Evolutionary conservation across 306 rosid species (phyloP), one percentile per base, ranked within the genome.

Genomic region (Trifolium pratense): DNA sequence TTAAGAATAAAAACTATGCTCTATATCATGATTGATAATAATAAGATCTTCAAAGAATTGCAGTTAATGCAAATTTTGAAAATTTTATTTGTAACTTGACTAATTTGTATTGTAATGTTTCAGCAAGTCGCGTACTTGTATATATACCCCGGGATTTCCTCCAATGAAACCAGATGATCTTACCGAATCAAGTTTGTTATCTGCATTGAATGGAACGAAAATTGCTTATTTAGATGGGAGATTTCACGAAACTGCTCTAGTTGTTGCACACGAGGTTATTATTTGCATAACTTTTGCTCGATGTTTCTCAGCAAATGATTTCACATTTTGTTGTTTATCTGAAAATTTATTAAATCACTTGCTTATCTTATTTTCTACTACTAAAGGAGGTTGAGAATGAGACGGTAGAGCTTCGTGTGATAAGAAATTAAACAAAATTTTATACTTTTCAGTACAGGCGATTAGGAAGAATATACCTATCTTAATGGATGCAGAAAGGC

Each of bases 111-210:
- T 58, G 31, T 26, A 70, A 48, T 25, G 62, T 78, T 76, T 82
- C 75, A 94, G 98, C 80, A 88, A 86, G 58, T 88, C 96, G 56
- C 97, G 98, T 4, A 94, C 98, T 61, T 91, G 98, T 66, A 88
- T 94, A 59, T 84, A 80, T 75, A 91, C 97, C 71, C 85, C 95
- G 2, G 98, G 97, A 75, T 86, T 79, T 88, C 97, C 97, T 88
- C 83, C 88, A 20, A 80, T 91, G 97, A 32, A 36, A 63, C 92
- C 92, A n/a, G 87, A 26, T 16, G 96, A 94, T 40, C 89, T 94
- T 79, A 63, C 92, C 0, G 74, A 36, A 64, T 79, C 85, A 45
- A 88, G 82, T 79, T 42, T 94, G 75, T 72, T 84, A 46, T 85
- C 96, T 76, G 89, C 89, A 16, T 23, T 91, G 82, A 84, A 87